A percentile compares a stretch with the other conserved stretches of the same genome.
Conservation (phyloP, 2,329 filamentous ascomycete species). For the Knufia petricola region DNA sequence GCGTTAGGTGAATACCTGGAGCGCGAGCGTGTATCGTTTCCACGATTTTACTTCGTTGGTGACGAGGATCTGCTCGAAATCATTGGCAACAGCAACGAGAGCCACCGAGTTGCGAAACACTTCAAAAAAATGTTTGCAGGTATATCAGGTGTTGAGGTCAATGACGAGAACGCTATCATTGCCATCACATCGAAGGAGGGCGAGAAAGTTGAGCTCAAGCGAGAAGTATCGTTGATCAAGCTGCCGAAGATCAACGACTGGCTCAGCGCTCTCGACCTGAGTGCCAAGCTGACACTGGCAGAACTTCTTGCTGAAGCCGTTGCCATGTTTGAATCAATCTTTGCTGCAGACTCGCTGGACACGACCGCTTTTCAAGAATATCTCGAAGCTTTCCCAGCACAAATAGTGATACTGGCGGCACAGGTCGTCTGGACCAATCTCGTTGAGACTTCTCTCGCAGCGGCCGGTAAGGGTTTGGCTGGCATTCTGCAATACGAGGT, state of each 20-base stretch:
- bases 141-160: constrained; percentile 78
- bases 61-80: constrained; percentile 98
- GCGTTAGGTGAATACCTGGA: constrained; percentile 97
- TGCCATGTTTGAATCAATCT: constrained; percentile 69
- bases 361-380: constrained; percentile 64
- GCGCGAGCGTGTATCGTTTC: constrained; percentile 93
- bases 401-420: constrained; percentile 88
- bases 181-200: constrained; percentile 94
- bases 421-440: constrained; percentile 89
- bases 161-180: constrained; percentile 79
- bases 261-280: constrained; percentile 83
- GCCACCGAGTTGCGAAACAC: constrained; percentile 90
- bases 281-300: constrained; percentile 89
- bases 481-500: constrained; percentile 72
- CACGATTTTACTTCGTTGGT: constrained; percentile 97
- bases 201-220: constrained; percentile 77
- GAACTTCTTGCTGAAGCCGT: constrained; percentile 83
- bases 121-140: constrained; percentile 99
- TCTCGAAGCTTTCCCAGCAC: constrained; percentile 75
- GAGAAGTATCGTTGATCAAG: constrained; percentile 83
- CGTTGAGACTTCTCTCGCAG: constrained; percentile 66
- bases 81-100: constrained; percentile 98
- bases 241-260: constrained; percentile 98
- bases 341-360: constrained; percentile 62
- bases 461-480: constrained; percentile 60